phyloP scores from a whole-genome alignment of 805 yeast genomes.

The Pichia gijzeniarum region DNA sequence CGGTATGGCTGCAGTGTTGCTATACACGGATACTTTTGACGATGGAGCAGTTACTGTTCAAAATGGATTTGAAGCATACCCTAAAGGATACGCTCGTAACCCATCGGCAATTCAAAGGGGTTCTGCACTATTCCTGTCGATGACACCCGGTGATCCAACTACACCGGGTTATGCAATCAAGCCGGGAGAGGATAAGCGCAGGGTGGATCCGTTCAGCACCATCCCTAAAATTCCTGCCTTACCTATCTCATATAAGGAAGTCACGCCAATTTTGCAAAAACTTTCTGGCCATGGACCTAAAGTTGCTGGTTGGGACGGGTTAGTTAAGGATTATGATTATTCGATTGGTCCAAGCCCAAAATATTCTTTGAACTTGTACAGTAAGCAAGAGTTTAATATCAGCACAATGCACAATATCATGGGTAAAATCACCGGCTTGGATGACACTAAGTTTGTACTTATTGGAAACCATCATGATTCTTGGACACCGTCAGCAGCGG shows the following conservation, averaged over 20 bases:
- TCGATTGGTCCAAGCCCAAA: slow-evolving; percentile 33
- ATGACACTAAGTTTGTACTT: slow-evolving; percentile 46
- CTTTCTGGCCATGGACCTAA: slow-evolving; percentile 53
- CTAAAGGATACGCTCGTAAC: slow-evolving; percentile 71
- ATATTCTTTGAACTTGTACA: slow-evolving; percentile 45
- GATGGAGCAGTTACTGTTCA: slow-evolving; percentile 45
- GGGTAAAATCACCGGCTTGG: slow-evolving; percentile 53
- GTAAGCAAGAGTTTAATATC: slow-evolving; percentile 55
- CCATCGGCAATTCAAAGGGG: slow-evolving; percentile 76
- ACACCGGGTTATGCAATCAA: slow-evolving; percentile 63
- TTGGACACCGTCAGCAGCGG: slow-evolving; percentile 75
- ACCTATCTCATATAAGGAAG: slow-evolving; percentile 61
- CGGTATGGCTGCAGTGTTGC: slow-evolving; percentile 61
- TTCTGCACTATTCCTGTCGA: slow-evolving; percentile 56
- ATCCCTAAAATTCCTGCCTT: slow-evolving; percentile 66
- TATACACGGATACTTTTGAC: slow-evolving; percentile 68
- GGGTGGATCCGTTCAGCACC: slow-evolving; percentile 42
- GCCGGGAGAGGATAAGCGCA: slow-evolving; percentile 46
- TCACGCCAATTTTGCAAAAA: slow-evolving; percentile 51
- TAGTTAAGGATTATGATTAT: slow-evolving; percentile 33
- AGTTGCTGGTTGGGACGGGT: slow-evolving; percentile 28
- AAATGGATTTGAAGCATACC: slow-evolving; percentile 60
- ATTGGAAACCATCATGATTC: slow-evolving; percentile 78
- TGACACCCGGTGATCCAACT: slow-evolving; percentile 71
- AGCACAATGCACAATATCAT: slow-evolving; percentile 58